Evolutionary conservation across 2,329 filamentous ascomycete species (phyloP), one percentile per base, ranked within the genome.

Genomic region (Mycosphaerella arachidis): DNA sequence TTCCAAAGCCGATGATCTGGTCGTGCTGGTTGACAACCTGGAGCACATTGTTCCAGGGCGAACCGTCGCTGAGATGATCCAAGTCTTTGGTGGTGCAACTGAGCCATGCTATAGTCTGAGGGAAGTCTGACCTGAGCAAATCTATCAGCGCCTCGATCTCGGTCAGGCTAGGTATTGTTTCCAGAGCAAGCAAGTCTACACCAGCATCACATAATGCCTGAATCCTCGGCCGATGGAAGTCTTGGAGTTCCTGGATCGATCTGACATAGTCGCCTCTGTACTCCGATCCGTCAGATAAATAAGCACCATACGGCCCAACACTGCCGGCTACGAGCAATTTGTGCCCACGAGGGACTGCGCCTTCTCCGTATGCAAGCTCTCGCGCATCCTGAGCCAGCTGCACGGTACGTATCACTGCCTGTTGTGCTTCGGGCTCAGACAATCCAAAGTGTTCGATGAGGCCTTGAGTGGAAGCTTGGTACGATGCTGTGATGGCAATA

Each of bases 291-390:
- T 81, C 71, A 1, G 78, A 72, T 1, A 81, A 70, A 57, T 74
- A 80, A 6, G 79, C 78, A 12, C 78, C 79, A 57, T 80, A 80
- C 1, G 79, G 79, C 0, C 79, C 79, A 6, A 81, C 75, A 56
- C 74, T 77, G 4, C 78, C 79, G 4, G 78, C 79, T 8, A 81
- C 66, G 6, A 78, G 69, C 18, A 74, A 63, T 31, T 59, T 63
- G 16, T 20, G 50, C 7, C 16, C 20, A 10, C 64, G 64, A 24
- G 40, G 43, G 5, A 58, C 30, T 6, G 57, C 37, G 10, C 56
- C 56, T 7, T 37, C n/a, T n/a, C 35, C 29, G 46, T 68, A 65
- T 1, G 72, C 74, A 12, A 73, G 67, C n/a, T 73, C 67, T 18
- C 74, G 67, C 3, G 78, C 78, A 46, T 71, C 57, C 27, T 71